Evolutionary conservation across 257 asterid species (phyloP), one percentile per base, ranked within the genome.

Genomic region (Salvia splendens): DNA sequence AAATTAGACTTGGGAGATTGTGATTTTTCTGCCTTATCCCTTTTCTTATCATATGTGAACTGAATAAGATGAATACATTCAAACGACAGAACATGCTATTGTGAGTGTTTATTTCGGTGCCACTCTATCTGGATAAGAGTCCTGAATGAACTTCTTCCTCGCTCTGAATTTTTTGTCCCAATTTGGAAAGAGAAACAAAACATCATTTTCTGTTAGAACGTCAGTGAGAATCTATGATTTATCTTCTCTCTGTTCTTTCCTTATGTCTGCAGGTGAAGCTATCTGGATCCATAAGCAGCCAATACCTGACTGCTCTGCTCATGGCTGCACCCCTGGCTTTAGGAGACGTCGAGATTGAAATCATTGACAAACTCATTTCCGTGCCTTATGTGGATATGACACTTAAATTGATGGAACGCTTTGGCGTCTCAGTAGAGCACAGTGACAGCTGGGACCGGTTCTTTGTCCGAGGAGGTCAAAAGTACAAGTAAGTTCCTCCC

Each of bases 321-420:
- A 94, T 91, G 95, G 91, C 99, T 42, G 95, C 98, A 73, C 97
- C 98, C 17, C 80, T 89, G 48, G 96, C 98, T 73, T 54, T 86
- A 36, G 96, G 97, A 75, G 91, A 91, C 33, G 95, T 94, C 16
- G 99, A 88, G 82, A 91, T 94, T 68, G 99, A 88, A 80, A 94
- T 94, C 46, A 70, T 88, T 5, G 99, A 94, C 83, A 94, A 94
- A 71, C 79, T 94, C 57, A 94, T 94, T 64, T 94, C 97, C 6
- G 95, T 94, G 55, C 97, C 99, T 16, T 94, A 91, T 59, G 97
- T 94, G 71, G 99, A 94, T 70, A 94, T 94, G 99, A 94, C 99
- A 30, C 84, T 94, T 66, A 91, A 91, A 76, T 86, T 91, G 87
- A 94, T 94, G 99, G 96, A 91, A 67, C 89, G 95, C n/a, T 94